Percentiles rank a stretch among this genome's conserved stretches.
Evolutionary conservation across 495 filamentous ascomycete species (phyloP).

Genomic region (Jackrogersella minutella): DNA sequence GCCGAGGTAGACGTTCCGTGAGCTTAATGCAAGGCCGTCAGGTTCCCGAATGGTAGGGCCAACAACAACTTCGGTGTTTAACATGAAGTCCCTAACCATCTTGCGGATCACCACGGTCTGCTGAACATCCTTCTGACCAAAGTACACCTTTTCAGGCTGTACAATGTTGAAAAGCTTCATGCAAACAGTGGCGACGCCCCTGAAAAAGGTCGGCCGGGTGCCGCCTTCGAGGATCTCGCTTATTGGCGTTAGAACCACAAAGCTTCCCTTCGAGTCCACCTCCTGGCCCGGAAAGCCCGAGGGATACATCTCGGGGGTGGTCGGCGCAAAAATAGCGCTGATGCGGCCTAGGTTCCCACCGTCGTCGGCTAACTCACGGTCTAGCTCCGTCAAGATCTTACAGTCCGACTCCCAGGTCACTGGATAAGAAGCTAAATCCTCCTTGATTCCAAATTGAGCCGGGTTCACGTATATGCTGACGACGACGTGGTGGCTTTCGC

Average conservation of each 20-base stretch:
- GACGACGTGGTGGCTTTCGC: slow-evolving; percentile 83
- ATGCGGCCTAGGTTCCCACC: slow-evolving; percentile 69
- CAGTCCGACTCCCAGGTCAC: slow-evolving; percentile 87
- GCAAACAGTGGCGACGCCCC: slow-evolving; percentile 94
- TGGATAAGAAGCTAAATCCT: slow-evolving; percentile 88
- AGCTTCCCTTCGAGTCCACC: slow-evolving; percentile 78
- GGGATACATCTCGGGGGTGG: slow-evolving; percentile 86
- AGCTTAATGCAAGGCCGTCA: slow-evolving; percentile 93
- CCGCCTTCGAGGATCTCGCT: slow-evolving; percentile 81
- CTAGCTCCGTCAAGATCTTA: slow-evolving; percentile 68
- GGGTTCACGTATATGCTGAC: slow-evolving; percentile 96
- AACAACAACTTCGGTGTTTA: slow-evolving; percentile 79
- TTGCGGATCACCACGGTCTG: slow-evolving; percentile 89
- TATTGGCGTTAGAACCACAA: slow-evolving; percentile 91
- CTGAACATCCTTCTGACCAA: slow-evolving; percentile 98
- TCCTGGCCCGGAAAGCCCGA: slow-evolving; percentile 82
- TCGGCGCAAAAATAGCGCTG: slow-evolving; percentile 84
- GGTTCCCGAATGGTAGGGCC: slow-evolving; percentile 76
- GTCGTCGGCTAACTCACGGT: slow-evolving; percentile 72
- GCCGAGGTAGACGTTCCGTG: slow-evolving; percentile 92
- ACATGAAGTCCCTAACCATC: slow-evolving; percentile 86
- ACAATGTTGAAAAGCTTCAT: slow-evolving; percentile 97
- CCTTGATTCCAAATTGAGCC: slow-evolving; percentile 90
- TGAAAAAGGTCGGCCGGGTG: slow-evolving; percentile 92
- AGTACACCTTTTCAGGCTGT: slow-evolving; percentile 87